A percentile compares a stretch with the other conserved stretches of the same genome.
Evolutionary conservation across 305 asterid genomes (phyloP).

Genomic region (Fraxinus floribunda): DNA sequence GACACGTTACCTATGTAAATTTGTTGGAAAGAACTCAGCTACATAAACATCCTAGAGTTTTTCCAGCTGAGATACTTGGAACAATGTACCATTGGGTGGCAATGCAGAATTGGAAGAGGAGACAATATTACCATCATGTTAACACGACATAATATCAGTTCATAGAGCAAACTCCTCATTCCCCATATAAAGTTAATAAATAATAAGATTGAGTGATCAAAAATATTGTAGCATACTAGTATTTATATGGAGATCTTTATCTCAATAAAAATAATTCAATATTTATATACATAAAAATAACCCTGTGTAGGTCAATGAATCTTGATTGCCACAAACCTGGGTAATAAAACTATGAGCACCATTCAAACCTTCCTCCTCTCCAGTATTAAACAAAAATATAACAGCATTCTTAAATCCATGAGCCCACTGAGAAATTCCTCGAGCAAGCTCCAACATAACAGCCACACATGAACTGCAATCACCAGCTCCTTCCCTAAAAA

Average conservation of each 20-base stretch:
- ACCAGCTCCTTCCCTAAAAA: constrained; percentile 93
- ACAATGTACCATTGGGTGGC: background rate
- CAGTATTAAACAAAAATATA: constrained; percentile 90
- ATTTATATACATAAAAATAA: constrained; percentile 2
- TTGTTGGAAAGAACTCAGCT: background rate
- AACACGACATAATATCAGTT: background rate
- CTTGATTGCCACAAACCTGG: constrained; percentile 57
- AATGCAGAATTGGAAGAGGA: constrained; percentile 3
- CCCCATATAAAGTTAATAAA: background rate
- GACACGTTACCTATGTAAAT: background rate
- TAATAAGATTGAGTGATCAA: background rate
- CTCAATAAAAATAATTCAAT: background rate
- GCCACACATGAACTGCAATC: constrained; percentile 98
- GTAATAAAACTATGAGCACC: constrained; percentile 99
- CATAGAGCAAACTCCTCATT: background rate
- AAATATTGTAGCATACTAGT: constrained; percentile 8
- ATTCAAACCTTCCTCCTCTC: constrained; percentile 96
- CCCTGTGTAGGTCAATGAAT: constrained; percentile 13
- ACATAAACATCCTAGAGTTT: background rate
- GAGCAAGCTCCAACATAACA: constrained; percentile 98
- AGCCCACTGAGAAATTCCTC: constrained; percentile 97
- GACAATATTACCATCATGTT: background rate
- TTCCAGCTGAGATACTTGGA: background rate
- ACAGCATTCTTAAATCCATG: constrained; percentile 87
- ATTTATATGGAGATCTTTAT: background rate